These are phyloP conservation scores for Rhodosorus marinus DNA, from an alignment of 23 red algal species.

Conservation along the genomic window DNA sequence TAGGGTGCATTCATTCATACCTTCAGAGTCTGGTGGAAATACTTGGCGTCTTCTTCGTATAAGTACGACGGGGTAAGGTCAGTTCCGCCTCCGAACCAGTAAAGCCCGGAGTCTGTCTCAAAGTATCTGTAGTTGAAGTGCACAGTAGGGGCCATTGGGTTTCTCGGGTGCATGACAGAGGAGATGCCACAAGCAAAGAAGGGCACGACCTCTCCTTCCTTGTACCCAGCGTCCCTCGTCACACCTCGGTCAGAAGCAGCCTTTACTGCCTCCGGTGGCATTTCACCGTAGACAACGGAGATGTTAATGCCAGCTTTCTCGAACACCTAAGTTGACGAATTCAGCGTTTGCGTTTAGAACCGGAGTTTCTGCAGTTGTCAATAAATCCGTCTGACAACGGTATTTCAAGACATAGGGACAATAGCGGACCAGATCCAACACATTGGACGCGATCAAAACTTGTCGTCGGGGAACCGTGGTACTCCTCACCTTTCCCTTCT, in stretches of 20 bases:
- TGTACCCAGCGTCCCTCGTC: constrained; percentile 73
- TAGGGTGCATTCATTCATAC: too few species aligned
- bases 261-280: constrained; percentile 92
- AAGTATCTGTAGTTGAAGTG: constrained; percentile 99
- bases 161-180: constrained; percentile 97
- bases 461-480: too few species aligned
- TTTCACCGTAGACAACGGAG: constrained; percentile 89
- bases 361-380: too few species aligned
- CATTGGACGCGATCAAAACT: too few species aligned
- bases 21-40: constrained; percentile 88
- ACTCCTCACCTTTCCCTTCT: constrained; percentile 43
- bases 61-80: constrained; percentile 89
- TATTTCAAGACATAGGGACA: too few species aligned
- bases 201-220: constrained; percentile 61
- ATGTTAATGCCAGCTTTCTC: constrained; percentile 99
- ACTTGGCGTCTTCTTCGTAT: constrained; percentile 63
- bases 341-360: too few species aligned
- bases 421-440: too few species aligned
- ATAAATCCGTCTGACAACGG: too few species aligned
- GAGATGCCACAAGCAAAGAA: constrained; percentile 94
- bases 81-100: constrained; percentile 98
- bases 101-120: constrained; percentile 91
- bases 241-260: constrained; percentile 68
- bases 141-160: constrained; percentile 93
- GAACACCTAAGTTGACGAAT: too few species aligned